Base-by-base conservation (phyloP, 2,329 filamentous ascomycete species). In the Tothia fuscella region DNA sequence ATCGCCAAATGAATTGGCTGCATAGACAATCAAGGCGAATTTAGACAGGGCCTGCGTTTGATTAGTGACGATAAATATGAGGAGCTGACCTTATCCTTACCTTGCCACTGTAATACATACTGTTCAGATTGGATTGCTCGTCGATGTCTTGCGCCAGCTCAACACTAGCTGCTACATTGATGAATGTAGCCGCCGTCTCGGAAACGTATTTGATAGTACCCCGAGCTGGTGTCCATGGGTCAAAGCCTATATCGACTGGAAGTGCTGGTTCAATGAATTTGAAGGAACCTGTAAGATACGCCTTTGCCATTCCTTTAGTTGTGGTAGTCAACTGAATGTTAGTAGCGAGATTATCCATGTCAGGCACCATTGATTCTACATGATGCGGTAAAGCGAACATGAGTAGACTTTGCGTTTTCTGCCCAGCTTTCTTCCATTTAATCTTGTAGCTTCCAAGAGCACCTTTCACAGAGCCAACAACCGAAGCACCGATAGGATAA, bases 321-420 rank as follows among this genome's bases (percentile, higher is more conserved):
- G 86, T 82, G 1, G 86, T 89, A 2, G 65, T 73, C 29, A 66
- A 53, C 5, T 67, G 64, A 19, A 67, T 63, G 10, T 62, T 63
- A 6, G 75, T 76, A 1, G 60, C 60, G 1, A 58, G 50, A 13
- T 2, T 22, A 6, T 16, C n/a, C 2, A 34, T 19, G 5, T 30
- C 22, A 9, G 37, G 6, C 48, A 85, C 75, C 46, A 96, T 88
- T 0, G 83, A 86, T 26, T 77, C 66, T 3, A 85, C 57, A 50
- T 96, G 91, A 58, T 96, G 91, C 16, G 88, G 86, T 37, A 98
- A 65, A n/a, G 84, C 84, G 57, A 82, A 95, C 79, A 93, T 91
- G 48, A 91, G 68, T 20, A 94, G 66, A 3, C 67, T 72, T 13
- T 73, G 65, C 5, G 63, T 59, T 13, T 67, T 56, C 26, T 76